Evolutionary conservation across 495 filamentous ascomycete species (phyloP).

Genomic region (Eremomyces bilateralis): DNA sequence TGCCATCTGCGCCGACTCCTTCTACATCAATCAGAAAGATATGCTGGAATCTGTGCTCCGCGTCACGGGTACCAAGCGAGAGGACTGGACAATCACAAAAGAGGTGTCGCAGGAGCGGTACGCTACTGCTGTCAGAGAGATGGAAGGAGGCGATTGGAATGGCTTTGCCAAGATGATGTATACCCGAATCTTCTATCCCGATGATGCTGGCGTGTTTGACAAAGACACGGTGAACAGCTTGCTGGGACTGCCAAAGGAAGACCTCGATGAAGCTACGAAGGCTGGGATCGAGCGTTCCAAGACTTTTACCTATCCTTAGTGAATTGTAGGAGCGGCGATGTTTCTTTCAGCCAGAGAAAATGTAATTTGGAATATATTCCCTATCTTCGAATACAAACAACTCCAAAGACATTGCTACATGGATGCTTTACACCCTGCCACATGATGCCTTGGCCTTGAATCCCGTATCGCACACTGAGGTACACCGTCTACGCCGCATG

Average conservation of each 20-base stretch:
- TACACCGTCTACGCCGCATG: too few relatives aligned
- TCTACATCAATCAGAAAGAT: slow-evolving; percentile 24
- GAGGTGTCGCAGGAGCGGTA: slow-evolving; percentile 24
- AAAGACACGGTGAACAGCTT: too few relatives aligned
- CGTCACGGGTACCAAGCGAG: slow-evolving; percentile 27
- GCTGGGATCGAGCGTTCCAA: slow-evolving; percentile 19
- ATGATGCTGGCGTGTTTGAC: slow-evolving; percentile 19
- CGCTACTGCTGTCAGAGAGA: slow-evolving; percentile 17
- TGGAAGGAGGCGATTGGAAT: slow-evolving; percentile 22
- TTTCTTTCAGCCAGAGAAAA: too few relatives aligned
- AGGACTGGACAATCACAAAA: slow-evolving; percentile 33
- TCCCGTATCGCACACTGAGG: too few relatives aligned
- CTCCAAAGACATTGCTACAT: too few relatives aligned
- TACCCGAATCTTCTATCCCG: slow-evolving; percentile 26
- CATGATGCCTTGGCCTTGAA: too few relatives aligned
- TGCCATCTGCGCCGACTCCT: slow-evolving; percentile 21
- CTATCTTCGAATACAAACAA: too few relatives aligned
- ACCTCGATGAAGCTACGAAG: slow-evolving; percentile 33
- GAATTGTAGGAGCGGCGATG: too few relatives aligned
- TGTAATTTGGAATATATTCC: too few relatives aligned
- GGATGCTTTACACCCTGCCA: too few relatives aligned
- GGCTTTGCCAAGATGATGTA: slow-evolving; percentile 34
- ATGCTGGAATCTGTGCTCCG: slow-evolving; percentile 27
- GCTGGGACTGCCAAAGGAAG: slow-evolving; percentile 34
- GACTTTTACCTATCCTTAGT: too few relatives aligned